Conservation (phyloP, 306 rosid species). For the Castanospermum australe region DNA sequence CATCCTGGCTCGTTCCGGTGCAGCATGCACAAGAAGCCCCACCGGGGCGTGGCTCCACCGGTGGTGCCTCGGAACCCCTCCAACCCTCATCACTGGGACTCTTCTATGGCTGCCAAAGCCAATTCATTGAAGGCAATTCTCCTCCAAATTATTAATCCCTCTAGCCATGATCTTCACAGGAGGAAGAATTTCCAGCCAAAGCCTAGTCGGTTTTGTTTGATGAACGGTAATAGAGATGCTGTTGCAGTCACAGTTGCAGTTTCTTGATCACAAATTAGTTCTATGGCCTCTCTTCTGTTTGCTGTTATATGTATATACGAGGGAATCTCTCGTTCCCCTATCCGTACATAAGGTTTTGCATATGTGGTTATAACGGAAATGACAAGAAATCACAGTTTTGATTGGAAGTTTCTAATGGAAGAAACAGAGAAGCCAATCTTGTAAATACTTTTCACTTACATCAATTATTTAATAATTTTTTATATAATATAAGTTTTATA, state of each 20-base stretch:
- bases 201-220: slow-evolving; percentile 50
- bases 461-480: too few species aligned
- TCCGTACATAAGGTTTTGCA: background rate
- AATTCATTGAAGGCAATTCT: slow-evolving; percentile 44
- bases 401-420: background rate
- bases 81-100: background rate
- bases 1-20: slow-evolving; percentile 81
- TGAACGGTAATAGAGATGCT: slow-evolving; percentile 26
- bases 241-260: slow-evolving; percentile 28
- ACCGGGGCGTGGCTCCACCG: background rate
- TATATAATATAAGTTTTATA: too few species aligned
- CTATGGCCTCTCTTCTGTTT: background rate
- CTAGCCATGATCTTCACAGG: slow-evolving; percentile 50
- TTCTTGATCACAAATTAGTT: slow-evolving; percentile 1
- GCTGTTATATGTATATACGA: background rate
- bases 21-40: slow-evolving; percentile 44
- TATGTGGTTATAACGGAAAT: background rate
- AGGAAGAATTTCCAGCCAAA: slow-evolving; percentile 59
- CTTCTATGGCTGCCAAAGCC: slow-evolving; percentile 17
- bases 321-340: background rate
- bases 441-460: too few species aligned
- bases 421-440: background rate
- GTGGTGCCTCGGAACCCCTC: background rate
- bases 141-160: slow-evolving; percentile 46
- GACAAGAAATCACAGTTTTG: background rate